A percentile compares a stretch with the other conserved stretches of the same genome.
Conservation (phyloP, 768 basidiomycete genomes). For the Boletus tomentosulus region DNA sequence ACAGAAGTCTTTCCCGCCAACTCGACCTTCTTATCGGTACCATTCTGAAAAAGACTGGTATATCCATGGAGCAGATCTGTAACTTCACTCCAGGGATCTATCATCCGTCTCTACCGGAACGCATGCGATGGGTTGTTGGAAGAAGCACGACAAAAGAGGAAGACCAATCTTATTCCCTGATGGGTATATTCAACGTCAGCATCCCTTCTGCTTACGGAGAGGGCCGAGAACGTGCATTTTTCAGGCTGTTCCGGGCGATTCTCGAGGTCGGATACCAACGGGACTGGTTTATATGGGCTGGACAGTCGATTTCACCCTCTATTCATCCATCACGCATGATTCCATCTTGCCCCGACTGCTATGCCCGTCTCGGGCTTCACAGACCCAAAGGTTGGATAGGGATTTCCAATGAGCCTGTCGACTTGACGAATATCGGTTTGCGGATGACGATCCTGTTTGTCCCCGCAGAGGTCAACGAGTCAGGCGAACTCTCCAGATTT, state of each 20-base stretch:
- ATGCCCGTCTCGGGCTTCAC: neutral
- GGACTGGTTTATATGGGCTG: neutral
- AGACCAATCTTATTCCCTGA: neutral
- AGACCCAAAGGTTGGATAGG: neutral
- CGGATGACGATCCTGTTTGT: neutral
- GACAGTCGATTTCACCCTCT: neutral
- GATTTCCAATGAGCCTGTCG: neutral
- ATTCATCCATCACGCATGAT: neutral
- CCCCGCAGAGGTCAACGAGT: neutral
- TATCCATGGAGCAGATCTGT: neutral
- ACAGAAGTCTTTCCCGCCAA: neutral
- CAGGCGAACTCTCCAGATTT: neutral
- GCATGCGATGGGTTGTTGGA: neutral
- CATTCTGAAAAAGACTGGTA: neutral
- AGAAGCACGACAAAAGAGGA: neutral
- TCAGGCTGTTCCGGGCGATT: neutral
- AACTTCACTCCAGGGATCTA: neutral
- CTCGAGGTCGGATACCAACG: neutral
- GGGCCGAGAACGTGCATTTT: neutral
- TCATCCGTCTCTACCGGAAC: neutral
- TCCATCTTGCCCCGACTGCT: neutral
- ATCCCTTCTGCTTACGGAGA: slow-evolving; percentile 1
- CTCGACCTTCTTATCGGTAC: neutral
- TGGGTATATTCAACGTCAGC: slow-evolving; percentile 2
- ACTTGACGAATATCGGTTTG: neutral